Evolutionary conservation across 2,329 filamentous ascomycete genomes (phyloP), one percentile per base, ranked within the genome.

Genomic region (Grosmannia huntii): DNA sequence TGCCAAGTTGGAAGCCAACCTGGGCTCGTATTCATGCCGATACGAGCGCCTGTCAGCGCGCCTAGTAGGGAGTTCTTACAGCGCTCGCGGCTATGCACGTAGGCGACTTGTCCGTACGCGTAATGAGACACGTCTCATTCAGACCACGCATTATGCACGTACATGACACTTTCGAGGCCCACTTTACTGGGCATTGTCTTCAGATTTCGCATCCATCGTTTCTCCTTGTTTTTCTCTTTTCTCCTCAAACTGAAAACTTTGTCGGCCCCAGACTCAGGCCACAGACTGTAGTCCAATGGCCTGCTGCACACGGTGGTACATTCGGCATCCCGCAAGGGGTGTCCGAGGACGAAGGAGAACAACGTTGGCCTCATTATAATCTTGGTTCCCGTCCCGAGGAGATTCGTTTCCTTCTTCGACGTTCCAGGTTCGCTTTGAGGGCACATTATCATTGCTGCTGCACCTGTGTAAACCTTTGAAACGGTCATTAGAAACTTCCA

Each of bases 381-480:
- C 78, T 75, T 73, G 72, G 72, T 70, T 28, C 50, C 14, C 14
- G 19, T 51, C 48, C 11, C 10, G n/a, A 67, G 23, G 21, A n/a
- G 16, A 27, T 46, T 25, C 19, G 21, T 66, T 64, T 66, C 65
- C 64, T 61, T n/a, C 36, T 21, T 52, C 21, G 74, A 76, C 73
- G 74, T 71, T 69, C 71, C 73, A 75, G 79, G 77, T 82, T 82
- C 79, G 79, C 79, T 82, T 78, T 80, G 79, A 53, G 57, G 41
- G 5, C 33, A 59, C 54, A 56, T 56, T 38, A 38, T 16, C 36
- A 16, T 5, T 36, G 33, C 9, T 14, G 12, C 33, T 11, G 10
- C 28, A 28, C 28, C 12, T 19, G 27, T 51, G 14, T 51, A 10
- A 6, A 51, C 10, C 25, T 7, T 4, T 19, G 25, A 21, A 12